Evolutionary conservation across 2,329 filamentous ascomycete species (phyloP).

Genomic region (Alternaria dauci): DNA sequence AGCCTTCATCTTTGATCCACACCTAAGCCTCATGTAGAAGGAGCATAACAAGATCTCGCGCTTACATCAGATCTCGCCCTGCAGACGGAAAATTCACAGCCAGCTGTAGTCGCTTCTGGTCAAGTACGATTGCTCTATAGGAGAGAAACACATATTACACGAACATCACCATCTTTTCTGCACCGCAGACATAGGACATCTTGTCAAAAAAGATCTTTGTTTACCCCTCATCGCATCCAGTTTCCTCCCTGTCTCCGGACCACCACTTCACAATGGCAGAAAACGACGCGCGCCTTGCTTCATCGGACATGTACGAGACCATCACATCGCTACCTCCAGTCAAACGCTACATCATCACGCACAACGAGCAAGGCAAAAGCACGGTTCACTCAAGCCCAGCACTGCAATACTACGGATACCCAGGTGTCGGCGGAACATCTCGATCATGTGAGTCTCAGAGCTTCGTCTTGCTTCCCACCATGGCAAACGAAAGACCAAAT

Average conservation of each 20-base stretch:
- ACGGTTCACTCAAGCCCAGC: slow-evolving; percentile 45
- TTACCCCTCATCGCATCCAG: neutral
- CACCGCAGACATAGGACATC: neutral
- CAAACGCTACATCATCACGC: slow-evolving; percentile 48
- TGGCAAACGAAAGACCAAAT: neutral
- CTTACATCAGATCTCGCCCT: neutral
- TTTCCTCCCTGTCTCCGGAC: neutral
- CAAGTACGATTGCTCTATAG: neutral
- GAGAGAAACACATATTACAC: neutral
- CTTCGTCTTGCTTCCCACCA: neutral
- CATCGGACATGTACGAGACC: slow-evolving; percentile 12
- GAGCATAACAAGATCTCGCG: neutral
- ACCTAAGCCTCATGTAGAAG: neutral
- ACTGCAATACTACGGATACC: slow-evolving; percentile 21
- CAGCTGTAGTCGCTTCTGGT: neutral
- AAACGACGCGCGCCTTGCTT: slow-evolving; percentile 6
- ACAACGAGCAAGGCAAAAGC: slow-evolving; percentile 48
- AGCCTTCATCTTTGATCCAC: neutral
- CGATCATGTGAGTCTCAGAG: neutral
- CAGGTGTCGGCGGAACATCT: neutral
- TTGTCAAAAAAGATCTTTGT: neutral
- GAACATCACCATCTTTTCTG: neutral
- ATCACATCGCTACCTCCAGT: slow-evolving; percentile 33
- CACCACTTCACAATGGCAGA: slow-evolving; percentile 18
- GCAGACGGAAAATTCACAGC: neutral